Base-by-base conservation (phyloP, 805 yeast species). In the Maudiozyma pseudohumilis region DNA sequence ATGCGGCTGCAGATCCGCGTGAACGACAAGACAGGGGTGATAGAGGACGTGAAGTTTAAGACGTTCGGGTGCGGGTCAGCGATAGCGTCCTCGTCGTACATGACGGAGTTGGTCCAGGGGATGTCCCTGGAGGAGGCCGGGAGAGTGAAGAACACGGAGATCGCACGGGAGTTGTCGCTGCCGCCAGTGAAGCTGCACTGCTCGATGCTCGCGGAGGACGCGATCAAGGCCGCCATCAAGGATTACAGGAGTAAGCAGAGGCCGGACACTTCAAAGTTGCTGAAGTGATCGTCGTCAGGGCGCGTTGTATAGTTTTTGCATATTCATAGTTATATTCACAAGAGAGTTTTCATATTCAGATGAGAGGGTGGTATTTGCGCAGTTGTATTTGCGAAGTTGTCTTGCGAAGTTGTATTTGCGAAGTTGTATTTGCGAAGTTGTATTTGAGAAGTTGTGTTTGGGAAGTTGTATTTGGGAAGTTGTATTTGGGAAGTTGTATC, bases 21-120 rank as follows among this genome's bases (percentile, higher is more conserved):
- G 8, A 80, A 80, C 47, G 96, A 88, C 53, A 78, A 72, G 40
- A 77, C 94, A 18, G 98, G 98, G 1, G 70, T 84, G 37, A 92
- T 92, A 50, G 77, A 84, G 60, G 95, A 92, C 60, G 98, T 89
- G 45, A 89, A 87, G 63, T 92, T 92, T 66, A 92, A 92, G 74
- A 92, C 98, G 4, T 92, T 92, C 66, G 98, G 98, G n/a, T 92
- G 98, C 61, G 98, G 98, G 32, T 78, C 92, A 2, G 98, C 98
- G 36, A 92, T 92, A 59, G 98, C 98, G 2, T 83, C 95, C 2
- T 82, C 94, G 8, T 84, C 95, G 1, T 92, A 82, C 60, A 92
- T 92, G 55, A 92, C 98, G 3, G 96, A 88, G 57, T 72, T 92
- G 46, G 95, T 92, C 41, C 81, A 89, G 57, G 98, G 98, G 30